These are phyloP conservation scores for Penicillium sp. DNA, from an alignment of 2,329 filamentous ascomycete genomes.

Conservation along the genomic window DNA sequence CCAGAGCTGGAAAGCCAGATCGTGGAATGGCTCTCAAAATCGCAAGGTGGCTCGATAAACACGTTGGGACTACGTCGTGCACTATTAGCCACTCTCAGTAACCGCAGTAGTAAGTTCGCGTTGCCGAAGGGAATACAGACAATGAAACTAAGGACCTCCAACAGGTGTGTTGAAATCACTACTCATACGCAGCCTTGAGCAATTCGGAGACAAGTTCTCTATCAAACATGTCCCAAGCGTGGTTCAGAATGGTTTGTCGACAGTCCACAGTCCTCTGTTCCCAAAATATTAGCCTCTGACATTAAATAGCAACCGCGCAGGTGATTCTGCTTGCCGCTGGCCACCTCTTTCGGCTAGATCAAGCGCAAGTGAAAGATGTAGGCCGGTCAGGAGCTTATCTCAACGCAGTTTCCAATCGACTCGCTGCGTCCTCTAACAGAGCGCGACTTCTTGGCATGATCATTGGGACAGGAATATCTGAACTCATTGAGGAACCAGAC, in stretches of 20 bases:
- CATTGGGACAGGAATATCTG: constrained; percentile 70
- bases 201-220: constrained; percentile 83
- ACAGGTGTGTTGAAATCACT: constrained; percentile 43
- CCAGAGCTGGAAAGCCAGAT: constrained; percentile 54
- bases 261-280: neutral
- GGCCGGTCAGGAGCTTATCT: constrained; percentile 72
- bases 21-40: constrained; percentile 62
- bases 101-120: constrained; percentile 45
- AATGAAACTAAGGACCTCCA: constrained; percentile 4
- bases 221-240: constrained; percentile 80
- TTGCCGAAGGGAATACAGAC: neutral
- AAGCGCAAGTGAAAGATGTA: constrained; percentile 65
- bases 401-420: constrained; percentile 76
- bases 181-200: constrained; percentile 65
- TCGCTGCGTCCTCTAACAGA: constrained; percentile 70
- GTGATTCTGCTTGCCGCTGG: constrained; percentile 73
- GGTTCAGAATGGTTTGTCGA: constrained; percentile 70
- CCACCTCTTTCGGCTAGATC: constrained; percentile 65
- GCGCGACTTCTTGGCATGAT: constrained; percentile 85
- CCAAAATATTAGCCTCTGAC: constrained; percentile 14
- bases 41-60: constrained; percentile 64
- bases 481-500: constrained; percentile 63
- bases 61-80: constrained; percentile 65
- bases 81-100: constrained; percentile 56
- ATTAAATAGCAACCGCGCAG: constrained; percentile 68